Conservation (phyloP, 1,284 basidiomycete genomes). For the Nidula niveotomentosa region DNA sequence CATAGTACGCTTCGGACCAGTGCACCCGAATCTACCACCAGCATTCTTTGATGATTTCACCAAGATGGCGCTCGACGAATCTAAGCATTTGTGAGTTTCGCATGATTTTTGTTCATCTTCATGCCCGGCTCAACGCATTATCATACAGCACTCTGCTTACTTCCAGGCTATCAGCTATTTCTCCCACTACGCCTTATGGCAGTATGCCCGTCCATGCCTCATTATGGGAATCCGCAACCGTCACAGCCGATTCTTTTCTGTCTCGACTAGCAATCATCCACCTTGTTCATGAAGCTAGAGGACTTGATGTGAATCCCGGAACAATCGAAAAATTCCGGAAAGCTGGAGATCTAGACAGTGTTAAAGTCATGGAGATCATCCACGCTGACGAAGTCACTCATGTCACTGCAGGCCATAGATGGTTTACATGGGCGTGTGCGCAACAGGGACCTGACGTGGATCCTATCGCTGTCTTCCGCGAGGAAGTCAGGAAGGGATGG, state of each 20-base stretch:
- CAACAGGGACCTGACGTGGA: slow-evolving; percentile 52
- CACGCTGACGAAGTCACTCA: slow-evolving; percentile 87
- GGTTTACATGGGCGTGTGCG: slow-evolving; percentile 82
- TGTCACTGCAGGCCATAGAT: slow-evolving; percentile 81
- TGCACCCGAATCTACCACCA: slow-evolving; percentile 59
- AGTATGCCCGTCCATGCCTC: slow-evolving; percentile 73
- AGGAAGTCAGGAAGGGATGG: slow-evolving; percentile 77
- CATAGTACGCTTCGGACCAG: slow-evolving; percentile 75
- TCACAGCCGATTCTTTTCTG: slow-evolving; percentile 72
- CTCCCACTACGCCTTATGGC: slow-evolving; percentile 75
- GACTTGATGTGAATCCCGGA: slow-evolving; percentile 84
- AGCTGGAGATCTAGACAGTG: slow-evolving; percentile 72
- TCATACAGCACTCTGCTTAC: slow-evolving; percentile 48
- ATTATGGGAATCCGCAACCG: slow-evolving; percentile 81
- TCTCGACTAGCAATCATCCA: slow-evolving; percentile 87
- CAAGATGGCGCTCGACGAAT: slow-evolving; percentile 85
- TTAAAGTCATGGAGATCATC: slow-evolving; percentile 73
- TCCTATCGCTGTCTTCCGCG: slow-evolving; percentile 72
- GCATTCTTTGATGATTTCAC: slow-evolving; percentile 81
- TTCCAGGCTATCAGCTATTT: slow-evolving; percentile 59
- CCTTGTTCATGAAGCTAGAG: slow-evolving; percentile 87
- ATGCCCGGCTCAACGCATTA: too few species aligned
- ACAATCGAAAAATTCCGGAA: slow-evolving; percentile 80
- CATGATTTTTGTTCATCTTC: not conserved
- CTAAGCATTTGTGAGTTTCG: slow-evolving; percentile 64